These are phyloP conservation scores for Globisporangium rhizosaccharum DNA, from an alignment of 352 stramenopile species.

Conservation along the genomic window DNA sequence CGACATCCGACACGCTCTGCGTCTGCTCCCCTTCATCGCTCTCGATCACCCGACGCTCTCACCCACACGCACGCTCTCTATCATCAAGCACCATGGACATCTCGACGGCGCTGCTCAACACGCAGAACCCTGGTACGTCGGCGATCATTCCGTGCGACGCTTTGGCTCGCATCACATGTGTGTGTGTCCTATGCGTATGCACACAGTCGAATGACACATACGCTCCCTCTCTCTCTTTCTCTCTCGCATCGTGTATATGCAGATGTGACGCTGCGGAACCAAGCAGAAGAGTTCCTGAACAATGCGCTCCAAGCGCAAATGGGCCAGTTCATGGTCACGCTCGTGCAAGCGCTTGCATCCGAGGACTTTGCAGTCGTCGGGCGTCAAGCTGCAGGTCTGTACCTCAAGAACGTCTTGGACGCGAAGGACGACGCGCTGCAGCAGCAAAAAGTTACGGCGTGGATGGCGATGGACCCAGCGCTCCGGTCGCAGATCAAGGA, in stretches of 20 bases:
- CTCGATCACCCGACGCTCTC: not conserved
- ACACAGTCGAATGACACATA: not conserved
- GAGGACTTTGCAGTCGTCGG: conserved; percentile 77
- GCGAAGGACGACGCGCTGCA: conserved; percentile 81
- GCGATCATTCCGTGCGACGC: no score
- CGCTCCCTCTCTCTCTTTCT: not conserved
- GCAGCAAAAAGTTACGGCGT: conserved; percentile 71
- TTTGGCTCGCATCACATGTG: no score
- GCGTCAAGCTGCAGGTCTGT: conserved; percentile 73
- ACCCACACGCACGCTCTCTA: not conserved
- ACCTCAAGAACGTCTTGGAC: conserved; percentile 85
- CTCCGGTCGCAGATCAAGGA: conserved; percentile 81
- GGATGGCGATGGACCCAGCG: conserved; percentile 66
- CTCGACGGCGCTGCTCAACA: conserved; percentile 71
- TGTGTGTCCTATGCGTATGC: not conserved
- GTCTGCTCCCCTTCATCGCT: no score
- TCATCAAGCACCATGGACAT: conserved; percentile 59
- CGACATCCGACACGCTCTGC: no score
- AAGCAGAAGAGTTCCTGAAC: conserved; percentile 82
- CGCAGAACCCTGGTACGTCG: conserved; percentile 62
- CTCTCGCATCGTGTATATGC: not conserved
- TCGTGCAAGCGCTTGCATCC: conserved; percentile 69
- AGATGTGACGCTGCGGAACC: conserved; percentile 69
- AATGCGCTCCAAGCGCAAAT: conserved; percentile 74
- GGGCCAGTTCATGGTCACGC: conserved; percentile 80